Evolutionary conservation across 805 yeast species (phyloP).

Genomic region (Barnettozyma pratensis): DNA sequence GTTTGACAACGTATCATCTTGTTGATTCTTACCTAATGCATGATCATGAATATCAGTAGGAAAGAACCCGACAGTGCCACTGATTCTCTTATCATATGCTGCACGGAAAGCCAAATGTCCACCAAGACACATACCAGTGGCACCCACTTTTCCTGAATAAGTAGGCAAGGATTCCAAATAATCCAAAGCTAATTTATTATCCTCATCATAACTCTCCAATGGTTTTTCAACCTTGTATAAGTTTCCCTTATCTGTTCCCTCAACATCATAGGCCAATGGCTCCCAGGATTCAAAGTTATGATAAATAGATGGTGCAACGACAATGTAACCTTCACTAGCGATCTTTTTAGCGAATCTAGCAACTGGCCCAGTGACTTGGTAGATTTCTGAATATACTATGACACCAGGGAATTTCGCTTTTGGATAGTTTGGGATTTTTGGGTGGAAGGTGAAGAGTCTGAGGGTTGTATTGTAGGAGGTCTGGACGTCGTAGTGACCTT

Average conservation of each 20-base stretch:
- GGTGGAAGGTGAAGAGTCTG: conserved; percentile 62
- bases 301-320: conserved; percentile 74
- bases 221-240: conserved; percentile 61
- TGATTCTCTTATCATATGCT: conserved; percentile 57
- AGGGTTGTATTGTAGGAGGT: conserved; percentile 65
- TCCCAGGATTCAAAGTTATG: conserved; percentile 66
- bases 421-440: conserved; percentile 69
- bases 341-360: conserved; percentile 70
- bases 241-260: conserved; percentile 76
- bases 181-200: conserved; percentile 57
- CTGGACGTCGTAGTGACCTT: conserved; percentile 54
- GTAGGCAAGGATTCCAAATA: conserved; percentile 52
- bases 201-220: conserved; percentile 71
- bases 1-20: conserved; percentile 62
- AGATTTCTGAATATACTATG: conserved; percentile 71
- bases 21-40: conserved; percentile 56
- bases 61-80: conserved; percentile 70
- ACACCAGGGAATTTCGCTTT: conserved; percentile 78
- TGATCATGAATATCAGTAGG: conserved; percentile 75
- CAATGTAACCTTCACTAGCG: conserved; percentile 76
- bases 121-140: conserved; percentile 86
- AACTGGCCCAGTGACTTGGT: conserved; percentile 82
- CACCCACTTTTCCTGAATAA: conserved; percentile 69
- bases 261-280: conserved; percentile 61
- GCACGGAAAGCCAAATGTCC: conserved; percentile 78